Base-by-base conservation (phyloP, 2,329 filamentous ascomycete genomes). In the Cercospora zeina region DNA sequence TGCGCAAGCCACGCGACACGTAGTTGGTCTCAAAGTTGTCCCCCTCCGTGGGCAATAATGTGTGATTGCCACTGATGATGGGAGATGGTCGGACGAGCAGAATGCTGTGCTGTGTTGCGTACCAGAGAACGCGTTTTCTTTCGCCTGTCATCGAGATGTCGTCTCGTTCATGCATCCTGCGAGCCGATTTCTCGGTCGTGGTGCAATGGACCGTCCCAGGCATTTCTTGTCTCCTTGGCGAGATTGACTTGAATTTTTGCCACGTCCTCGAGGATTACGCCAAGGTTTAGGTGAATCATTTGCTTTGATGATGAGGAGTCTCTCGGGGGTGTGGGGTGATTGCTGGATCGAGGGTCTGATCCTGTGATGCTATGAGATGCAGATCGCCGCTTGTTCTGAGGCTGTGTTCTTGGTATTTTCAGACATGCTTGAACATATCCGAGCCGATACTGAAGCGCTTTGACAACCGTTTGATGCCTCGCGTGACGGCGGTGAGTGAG, bases 391-490 rank as follows among this genome's bases (percentile, higher is more conserved):
- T 47, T 30, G 57, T 53, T 54, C 42, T 27, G 24, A 33, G n/a
- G 30, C 19, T 27, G 36, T 27, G 49, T 24, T 45, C 39, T 45
- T 45, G 10, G 54, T n/a, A 27, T 62, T 24, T 31, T 60, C 58
- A 60, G 14, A 60, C 58, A 16, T 64, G 61, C 33, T 58, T 66
- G 54, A 62, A 55, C 5, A 65, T 49, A 24, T 58, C 58, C 11
- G 54, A 53, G 39, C 27, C 57, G 54, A 65, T 51, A 50, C 51
- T 64, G 45, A 66, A 61, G 33, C 60, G 59, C 31, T 49, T 47
- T n/a, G 63, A 66, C 34, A 66, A 59, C 51, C 65, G 64, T 39
- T 67, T 64, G 63, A 64, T 66, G 11, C 64, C 58, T n/a, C 58
- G 53, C 10, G 50, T 45, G 19, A 58, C 31, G n/a, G 33, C 10